Evolutionary conservation across 139 green algal species (phyloP).

Genomic region (Coelastrella sp.): DNA sequence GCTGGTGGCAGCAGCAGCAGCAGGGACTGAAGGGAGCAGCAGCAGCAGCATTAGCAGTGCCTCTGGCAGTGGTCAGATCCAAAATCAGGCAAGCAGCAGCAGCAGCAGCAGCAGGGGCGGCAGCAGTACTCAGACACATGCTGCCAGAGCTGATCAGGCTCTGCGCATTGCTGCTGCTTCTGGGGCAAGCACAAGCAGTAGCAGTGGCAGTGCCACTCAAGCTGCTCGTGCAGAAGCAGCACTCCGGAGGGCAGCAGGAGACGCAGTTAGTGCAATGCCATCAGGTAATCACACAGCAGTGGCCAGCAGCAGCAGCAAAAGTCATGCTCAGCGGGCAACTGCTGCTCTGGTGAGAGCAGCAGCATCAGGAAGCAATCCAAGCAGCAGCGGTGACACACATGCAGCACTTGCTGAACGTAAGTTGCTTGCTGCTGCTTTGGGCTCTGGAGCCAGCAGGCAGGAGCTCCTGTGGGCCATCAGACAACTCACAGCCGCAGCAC

Average conservation of each 20-base stretch:
- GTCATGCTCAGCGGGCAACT: not conserved
- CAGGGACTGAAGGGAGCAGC: not conserved
- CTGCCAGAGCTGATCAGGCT: not conserved
- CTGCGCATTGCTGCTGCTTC: not conserved
- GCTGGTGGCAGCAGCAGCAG: conserved; percentile 23
- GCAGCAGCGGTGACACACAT: not conserved
- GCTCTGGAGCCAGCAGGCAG: too few relatives aligned
- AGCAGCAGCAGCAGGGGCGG: conserved; percentile 36
- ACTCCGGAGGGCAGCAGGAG: too few relatives aligned
- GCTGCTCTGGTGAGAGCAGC: not conserved
- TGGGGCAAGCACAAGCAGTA: not conserved
- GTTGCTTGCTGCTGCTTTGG: too few relatives aligned
- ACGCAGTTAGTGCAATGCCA: too few relatives aligned
- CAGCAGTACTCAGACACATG: not conserved
- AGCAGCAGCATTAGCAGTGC: not conserved
- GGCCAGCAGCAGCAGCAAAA: conserved; percentile 1
- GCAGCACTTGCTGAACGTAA: not conserved
- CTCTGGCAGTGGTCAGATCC: too few relatives aligned
- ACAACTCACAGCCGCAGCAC: too few relatives aligned
- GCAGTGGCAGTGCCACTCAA: not conserved
- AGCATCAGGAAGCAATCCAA: not conserved
- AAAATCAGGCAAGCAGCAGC: not conserved
- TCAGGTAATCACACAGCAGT: not conserved
- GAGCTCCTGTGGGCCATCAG: too few relatives aligned
- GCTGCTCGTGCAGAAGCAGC: not conserved